These are phyloP conservation scores for Sicyos edulis DNA, from an alignment of 306 rosid species.

Conservation along the genomic window DNA sequence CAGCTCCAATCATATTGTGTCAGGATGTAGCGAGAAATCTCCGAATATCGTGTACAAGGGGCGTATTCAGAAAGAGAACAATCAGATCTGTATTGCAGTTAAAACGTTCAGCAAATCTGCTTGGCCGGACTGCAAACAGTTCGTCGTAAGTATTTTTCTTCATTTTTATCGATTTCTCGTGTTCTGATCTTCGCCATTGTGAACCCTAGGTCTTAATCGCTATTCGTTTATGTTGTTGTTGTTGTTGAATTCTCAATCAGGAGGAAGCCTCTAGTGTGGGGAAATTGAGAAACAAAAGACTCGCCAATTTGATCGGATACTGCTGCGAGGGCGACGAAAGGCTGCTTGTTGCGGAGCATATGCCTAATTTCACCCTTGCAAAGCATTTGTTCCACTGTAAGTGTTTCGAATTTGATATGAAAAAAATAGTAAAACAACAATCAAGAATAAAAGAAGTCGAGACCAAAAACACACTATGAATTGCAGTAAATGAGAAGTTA, in stretches of 20 bases:
- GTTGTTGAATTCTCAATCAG: constrained; percentile 22
- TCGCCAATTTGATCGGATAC: constrained; percentile 74
- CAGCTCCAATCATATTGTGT: constrained; percentile 55
- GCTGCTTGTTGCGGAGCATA: constrained; percentile 65
- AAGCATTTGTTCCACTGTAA: constrained; percentile 75
- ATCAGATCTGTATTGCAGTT: constrained; percentile 49
- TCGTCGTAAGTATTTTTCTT: constrained; percentile 37
- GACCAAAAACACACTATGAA: no score
- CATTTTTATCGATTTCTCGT: neutral
- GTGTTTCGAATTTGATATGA: neutral
- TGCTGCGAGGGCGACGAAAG: constrained; percentile 80
- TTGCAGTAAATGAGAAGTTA: no score
- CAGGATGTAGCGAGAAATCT: constrained; percentile 73
- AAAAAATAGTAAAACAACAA: no score
- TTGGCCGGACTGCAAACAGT: constrained; percentile 63
- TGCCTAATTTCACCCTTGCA: constrained; percentile 77
- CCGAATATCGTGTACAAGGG: constrained; percentile 67
- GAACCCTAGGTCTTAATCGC: neutral
- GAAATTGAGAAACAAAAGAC: constrained; percentile 51
- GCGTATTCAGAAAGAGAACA: constrained; percentile 50
- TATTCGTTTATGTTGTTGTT: neutral
- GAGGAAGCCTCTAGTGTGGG: constrained; percentile 72
- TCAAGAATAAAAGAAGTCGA: no score
- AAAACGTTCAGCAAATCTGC: constrained; percentile 63
- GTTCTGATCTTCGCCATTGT: constrained; percentile 1